phyloP scores from a whole-genome alignment of 176 grass and related monocot genomes.

The Eleusine coracana region DNA sequence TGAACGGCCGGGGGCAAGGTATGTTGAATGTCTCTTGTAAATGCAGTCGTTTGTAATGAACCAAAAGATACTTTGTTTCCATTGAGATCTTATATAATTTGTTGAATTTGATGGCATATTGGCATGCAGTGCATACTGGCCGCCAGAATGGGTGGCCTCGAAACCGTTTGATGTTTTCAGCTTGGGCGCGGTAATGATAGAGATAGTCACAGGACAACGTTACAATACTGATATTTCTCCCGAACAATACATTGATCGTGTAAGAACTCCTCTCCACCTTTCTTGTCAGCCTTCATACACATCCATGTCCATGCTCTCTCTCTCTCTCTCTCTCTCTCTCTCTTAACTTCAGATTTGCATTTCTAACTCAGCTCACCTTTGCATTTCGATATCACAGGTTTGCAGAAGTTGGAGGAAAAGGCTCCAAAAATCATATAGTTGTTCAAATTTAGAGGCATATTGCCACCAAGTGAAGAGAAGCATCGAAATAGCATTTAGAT shows the following conservation, averaged over 20 bases:
- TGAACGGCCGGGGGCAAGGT: too few species aligned
- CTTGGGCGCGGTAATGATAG: slow-evolving; percentile 24
- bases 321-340: too few species aligned
- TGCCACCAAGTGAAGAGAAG: neutral
- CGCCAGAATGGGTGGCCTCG: slow-evolving; percentile 2
- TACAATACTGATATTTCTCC: neutral
- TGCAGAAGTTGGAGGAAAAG: neutral
- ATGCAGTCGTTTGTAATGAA: too few species aligned
- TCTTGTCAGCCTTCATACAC: too few species aligned
- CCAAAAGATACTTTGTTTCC: too few species aligned
- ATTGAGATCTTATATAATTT: too few species aligned
- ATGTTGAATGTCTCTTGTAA: neutral
- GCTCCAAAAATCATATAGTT: neutral
- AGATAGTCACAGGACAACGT: slow-evolving; percentile 5
- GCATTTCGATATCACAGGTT: neutral
- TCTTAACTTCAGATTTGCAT: too few species aligned
- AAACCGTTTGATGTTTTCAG: slow-evolving; percentile 11
- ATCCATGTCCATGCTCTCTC: too few species aligned
- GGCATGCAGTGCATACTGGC: neutral
- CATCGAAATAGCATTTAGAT: neutral
- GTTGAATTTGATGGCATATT: too few species aligned
- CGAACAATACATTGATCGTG: neutral
- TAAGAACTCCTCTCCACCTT: neutral
- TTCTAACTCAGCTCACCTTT: neutral
- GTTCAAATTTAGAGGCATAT: neutral